Conservation (phyloP, 2,329 filamentous ascomycete species). For the Nemania sp. region DNA sequence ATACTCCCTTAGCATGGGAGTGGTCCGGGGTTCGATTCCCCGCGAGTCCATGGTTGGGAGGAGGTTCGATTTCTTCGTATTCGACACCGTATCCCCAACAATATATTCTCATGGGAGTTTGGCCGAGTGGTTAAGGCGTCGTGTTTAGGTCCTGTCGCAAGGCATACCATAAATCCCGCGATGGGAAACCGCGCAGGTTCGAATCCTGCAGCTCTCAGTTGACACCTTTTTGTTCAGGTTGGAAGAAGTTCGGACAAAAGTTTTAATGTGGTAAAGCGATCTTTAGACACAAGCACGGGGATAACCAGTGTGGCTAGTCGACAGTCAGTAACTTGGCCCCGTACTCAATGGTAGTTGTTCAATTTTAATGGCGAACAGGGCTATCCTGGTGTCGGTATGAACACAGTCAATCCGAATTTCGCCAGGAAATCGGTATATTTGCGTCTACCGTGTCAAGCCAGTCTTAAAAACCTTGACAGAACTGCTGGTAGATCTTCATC, state of each 20-base stretch:
- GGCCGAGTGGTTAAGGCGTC: constrained; percentile 29
- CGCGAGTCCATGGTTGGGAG: constrained; percentile 30
- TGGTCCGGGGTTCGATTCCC: constrained; percentile 35
- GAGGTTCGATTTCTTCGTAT: constrained; percentile 22
- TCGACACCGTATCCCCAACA: constrained; percentile 15
- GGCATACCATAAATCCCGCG: constrained; percentile 23
- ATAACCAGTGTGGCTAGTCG: too few relatives aligned
- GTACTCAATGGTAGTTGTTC: too few relatives aligned
- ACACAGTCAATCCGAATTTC: too few relatives aligned
- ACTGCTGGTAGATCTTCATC: too few relatives aligned
- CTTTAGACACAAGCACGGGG: not conserved
- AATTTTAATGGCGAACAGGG: too few relatives aligned
- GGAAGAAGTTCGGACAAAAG: not conserved
- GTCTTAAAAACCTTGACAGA: too few relatives aligned
- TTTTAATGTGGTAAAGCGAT: too few relatives aligned
- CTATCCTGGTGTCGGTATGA: too few relatives aligned
- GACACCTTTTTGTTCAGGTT: not conserved
- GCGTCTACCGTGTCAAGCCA: too few relatives aligned
- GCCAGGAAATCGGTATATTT: too few relatives aligned
- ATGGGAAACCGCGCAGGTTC: constrained; percentile 30
- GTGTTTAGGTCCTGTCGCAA: constrained; percentile 21
- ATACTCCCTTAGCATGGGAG: constrained; percentile 34
- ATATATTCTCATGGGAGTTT: constrained; percentile 17
- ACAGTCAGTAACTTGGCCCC: too few relatives aligned
- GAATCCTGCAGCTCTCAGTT: constrained; percentile 28